Evolutionary conservation across 306 rosid species (phyloP).

Genomic region (Calophaca sinica): DNA sequence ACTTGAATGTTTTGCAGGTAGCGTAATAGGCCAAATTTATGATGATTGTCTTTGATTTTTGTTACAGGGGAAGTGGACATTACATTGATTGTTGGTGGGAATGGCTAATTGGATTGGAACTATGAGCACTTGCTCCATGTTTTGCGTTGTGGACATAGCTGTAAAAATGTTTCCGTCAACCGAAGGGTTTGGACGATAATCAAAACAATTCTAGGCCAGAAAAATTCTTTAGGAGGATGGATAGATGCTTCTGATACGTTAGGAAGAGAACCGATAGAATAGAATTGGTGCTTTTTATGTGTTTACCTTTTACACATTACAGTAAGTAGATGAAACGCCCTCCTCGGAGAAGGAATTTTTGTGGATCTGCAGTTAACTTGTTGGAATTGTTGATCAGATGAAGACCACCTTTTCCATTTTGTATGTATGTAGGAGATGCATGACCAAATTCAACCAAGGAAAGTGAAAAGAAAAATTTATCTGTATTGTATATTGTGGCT

Average conservation of each 20-base stretch:
- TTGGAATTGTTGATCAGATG: neutral
- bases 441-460: too few species aligned
- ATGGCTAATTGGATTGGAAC: slow-evolving; percentile 35
- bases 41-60: neutral
- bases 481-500: too few species aligned
- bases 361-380: too few species aligned
- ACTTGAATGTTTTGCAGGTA: neutral
- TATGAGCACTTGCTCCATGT: slow-evolving; percentile 27
- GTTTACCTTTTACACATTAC: slow-evolving; percentile 63
- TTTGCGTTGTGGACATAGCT: slow-evolving; percentile 37
- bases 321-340: too few species aligned
- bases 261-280: slow-evolving; percentile 50
- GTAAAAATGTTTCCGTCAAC: slow-evolving; percentile 42
- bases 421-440: neutral
- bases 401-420: neutral
- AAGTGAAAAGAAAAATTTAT: too few species aligned
- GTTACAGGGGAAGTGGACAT: slow-evolving; percentile 51
- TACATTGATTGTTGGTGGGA: slow-evolving; percentile 11
- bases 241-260: slow-evolving; percentile 38
- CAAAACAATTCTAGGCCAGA: too few species aligned
- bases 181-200: too few species aligned
- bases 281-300: slow-evolving; percentile 43
- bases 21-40: slow-evolving; percentile 30
- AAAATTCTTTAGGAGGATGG: too few species aligned
- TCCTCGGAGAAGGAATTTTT: too few species aligned